Base-by-base conservation (phyloP, 352 stramenopile genomes). In the Phytophthora quininea region DNA sequence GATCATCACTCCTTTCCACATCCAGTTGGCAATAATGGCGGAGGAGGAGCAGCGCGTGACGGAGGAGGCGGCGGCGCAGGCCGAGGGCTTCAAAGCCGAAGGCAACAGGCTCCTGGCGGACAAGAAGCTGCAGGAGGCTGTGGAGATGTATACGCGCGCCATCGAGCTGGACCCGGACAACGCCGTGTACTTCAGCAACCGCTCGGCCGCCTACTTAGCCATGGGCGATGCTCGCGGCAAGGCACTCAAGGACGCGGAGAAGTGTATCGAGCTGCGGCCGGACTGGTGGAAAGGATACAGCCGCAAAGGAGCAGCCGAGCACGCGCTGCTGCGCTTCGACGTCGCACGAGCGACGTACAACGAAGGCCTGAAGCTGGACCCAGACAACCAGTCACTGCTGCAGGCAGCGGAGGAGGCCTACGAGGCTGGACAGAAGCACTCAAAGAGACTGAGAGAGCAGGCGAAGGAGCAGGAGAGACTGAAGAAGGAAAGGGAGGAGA, bases 221-320 rank as follows among this genome's bases (percentile, higher is more conserved):
- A 77, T 93, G 72, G 88, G 85, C 24, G 88, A 95, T 66, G 84
- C 86, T 38, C 86, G 89, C 37, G 80, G 84, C 40, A 96, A 95
- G 64, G 89, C 89, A 32, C 65, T 95, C 14, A 77, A 77, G 27
- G 89, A 96, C 68, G 89, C 89, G 2, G 82, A 96, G 46, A 76
- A 56, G 35, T 96, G 89, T 59, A 90, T 96, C 37, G 83, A 83
- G 49, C 70, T 92, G 10, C 73, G 75, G n/a, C 86, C 84, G 60
- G 77, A 91, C 37, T 96, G 89, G 89, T 92, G 82, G 85, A 96
- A 96, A 69, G 88, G 89, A 0, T 96, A 92, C 74, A 91, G 82
- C 35, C 89, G 89, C 54, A 93, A 94, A 55, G 89, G 89, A 3
- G 87, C 89, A 3, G 89, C 89, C 0, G 79, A 94, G 61, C 82